Conservation (phyloP, 148 eudicot species). For the Chenopodium album region DNA sequence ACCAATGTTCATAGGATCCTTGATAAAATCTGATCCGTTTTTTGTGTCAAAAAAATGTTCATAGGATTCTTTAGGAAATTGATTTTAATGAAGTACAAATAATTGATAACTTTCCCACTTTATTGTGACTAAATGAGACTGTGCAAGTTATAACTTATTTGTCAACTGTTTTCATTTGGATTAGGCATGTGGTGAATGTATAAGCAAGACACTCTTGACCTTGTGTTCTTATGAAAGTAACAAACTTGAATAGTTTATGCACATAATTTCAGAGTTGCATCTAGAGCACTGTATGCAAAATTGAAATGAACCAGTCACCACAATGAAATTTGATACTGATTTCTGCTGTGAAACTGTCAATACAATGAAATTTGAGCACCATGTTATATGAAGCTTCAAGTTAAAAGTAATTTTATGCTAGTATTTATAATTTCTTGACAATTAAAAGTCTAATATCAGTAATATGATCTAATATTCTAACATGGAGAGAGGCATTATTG, state of each 20-base stretch:
- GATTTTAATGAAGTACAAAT: background rate
- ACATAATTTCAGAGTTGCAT: no score
- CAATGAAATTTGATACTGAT: no score
- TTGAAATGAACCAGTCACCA: no score
- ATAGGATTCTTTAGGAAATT: conserved; percentile 7
- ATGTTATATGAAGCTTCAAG: no score
- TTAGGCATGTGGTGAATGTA: background rate
- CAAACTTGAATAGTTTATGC: no score
- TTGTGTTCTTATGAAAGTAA: no score
- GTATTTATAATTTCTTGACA: background rate
- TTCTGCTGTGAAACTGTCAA: background rate
- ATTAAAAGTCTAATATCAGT: background rate
- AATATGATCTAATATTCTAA: background rate
- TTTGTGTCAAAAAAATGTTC: background rate
- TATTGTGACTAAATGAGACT: background rate
- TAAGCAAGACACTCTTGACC: no score
- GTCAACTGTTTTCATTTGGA: background rate
- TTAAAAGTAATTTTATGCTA: background rate
- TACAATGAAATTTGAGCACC: background rate
- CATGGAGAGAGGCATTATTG: background rate
- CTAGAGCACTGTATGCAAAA: background rate
- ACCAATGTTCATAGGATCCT: background rate
- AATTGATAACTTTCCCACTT: background rate
- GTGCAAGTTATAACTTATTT: background rate
- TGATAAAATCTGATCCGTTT: background rate